Evolutionary conservation across 331 rosid genomes (phyloP), one percentile per base, ranked within the genome.

Genomic region (Telfairia occidentalis): DNA sequence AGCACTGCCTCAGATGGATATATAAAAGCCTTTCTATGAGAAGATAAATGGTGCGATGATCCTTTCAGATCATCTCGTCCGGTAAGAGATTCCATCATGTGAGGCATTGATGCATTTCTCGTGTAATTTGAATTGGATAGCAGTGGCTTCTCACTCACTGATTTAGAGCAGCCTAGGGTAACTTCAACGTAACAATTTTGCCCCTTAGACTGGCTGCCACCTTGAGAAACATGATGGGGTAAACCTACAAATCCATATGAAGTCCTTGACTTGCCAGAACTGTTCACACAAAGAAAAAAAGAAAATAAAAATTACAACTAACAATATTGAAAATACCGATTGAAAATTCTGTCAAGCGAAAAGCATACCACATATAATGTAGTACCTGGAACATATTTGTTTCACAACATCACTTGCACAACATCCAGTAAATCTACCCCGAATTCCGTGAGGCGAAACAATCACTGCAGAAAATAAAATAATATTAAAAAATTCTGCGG

Each of bases 1-100:
- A 95, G 90, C 78, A 95, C 97, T 26, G 97, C 92, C 84, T 91
- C 97, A 13, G 96, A 84, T n/a, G 98, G 96, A 84, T 91, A 95
- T 63, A 95, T 84, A 83, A 95, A 90, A 77, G 90, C 88, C 77
- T 86, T 95, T 77, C 84, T 91, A 81, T 83, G 81, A 82, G 79
- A 82, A 46, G 88, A 73, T 60, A 83, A 74, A 73, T 86, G 84
- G 74, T 87, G 85, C 16, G 61, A 61, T 71, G 86, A 80, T 80
- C 95, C 93, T 86, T 81, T 91, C 49, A 83, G 86, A 78, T 91
- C 96, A 81, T 82, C 88, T 76, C 85, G 87, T 79, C 91, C 96
- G 19, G 52, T 75, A 80, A 87, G 81, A 78, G 91, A 79, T 59
- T 90, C 96, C 6, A 78, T 37, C 59, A 76, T 84, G 37, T 90